phyloP scores from a whole-genome alignment of 176 grass and related monocot genomes.

The Bonia amplexicaulis region DNA sequence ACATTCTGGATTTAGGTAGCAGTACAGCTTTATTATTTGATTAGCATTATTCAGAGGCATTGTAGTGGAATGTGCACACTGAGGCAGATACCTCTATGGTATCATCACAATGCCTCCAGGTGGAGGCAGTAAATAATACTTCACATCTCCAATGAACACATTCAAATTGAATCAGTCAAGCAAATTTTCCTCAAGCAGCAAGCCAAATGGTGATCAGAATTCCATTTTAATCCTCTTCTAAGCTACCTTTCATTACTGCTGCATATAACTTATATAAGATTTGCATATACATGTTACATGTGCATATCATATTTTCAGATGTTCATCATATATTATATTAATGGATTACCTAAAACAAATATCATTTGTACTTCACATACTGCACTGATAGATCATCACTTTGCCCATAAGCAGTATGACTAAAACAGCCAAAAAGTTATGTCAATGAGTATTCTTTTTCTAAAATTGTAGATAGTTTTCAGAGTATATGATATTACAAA shows the following conservation, averaged over 20 bases:
- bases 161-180: neutral
- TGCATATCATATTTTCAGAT: neutral
- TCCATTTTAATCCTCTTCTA: neutral
- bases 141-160: neutral
- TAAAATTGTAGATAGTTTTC: neutral
- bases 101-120: neutral
- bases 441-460: neutral
- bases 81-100: neutral
- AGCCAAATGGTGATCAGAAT: neutral
- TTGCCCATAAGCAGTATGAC: neutral
- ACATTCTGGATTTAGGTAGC: neutral
- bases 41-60: neutral
- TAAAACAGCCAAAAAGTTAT: neutral
- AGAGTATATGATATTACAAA: neutral
- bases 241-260: neutral
- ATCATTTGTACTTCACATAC: neutral
- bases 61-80: neutral
- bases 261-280: neutral
- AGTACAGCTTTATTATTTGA: neutral
- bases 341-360: conserved; percentile 1
- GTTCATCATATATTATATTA: neutral
- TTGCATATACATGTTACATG: neutral
- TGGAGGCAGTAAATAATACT: neutral
- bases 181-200: neutral
- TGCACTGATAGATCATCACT: neutral